Conservation (phyloP, 495 filamentous ascomycete genomes). For the Beverwykella pulmonaria region DNA sequence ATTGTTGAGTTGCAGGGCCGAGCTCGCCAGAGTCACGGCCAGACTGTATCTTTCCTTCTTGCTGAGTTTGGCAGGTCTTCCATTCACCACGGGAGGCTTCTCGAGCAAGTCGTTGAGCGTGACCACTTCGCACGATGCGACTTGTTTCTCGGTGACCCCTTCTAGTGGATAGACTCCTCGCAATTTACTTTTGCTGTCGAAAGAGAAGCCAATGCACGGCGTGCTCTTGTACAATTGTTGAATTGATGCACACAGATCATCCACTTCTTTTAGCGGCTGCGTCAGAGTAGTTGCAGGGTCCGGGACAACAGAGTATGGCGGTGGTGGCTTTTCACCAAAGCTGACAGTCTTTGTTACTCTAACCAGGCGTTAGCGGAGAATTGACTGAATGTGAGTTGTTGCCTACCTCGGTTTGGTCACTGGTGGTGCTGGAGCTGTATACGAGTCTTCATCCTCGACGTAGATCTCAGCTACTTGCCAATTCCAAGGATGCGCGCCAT, state of each 20-base stretch:
- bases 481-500: slow-evolving; percentile 16
- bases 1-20: slow-evolving; percentile 34
- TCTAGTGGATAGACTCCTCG: slow-evolving; percentile 28
- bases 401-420: slow-evolving; percentile 23
- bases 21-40: slow-evolving; percentile 33
- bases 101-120: slow-evolving; percentile 32
- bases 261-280: slow-evolving; percentile 25
- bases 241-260: slow-evolving; percentile 36
- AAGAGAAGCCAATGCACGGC: slow-evolving; percentile 35
- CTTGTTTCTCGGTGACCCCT: slow-evolving; percentile 3
- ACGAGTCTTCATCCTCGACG: slow-evolving; percentile 28
- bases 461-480: slow-evolving; percentile 38
- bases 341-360: slow-evolving; percentile 33
- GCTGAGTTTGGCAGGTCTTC: slow-evolving; percentile 32
- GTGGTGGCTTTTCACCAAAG: slow-evolving; percentile 30
- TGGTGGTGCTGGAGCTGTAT: not conserved
- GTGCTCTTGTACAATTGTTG: slow-evolving; percentile 26
- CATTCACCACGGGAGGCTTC: slow-evolving; percentile 26
- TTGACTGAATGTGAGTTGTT: not conserved
- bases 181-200: slow-evolving; percentile 34
- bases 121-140: slow-evolving; percentile 8
- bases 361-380: not conserved
- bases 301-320: slow-evolving; percentile 26
- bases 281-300: slow-evolving; percentile 6
- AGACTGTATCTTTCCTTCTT: slow-evolving; percentile 36